A percentile compares a stretch with the other conserved stretches of the same genome.
Conservation (phyloP, 441 rosid genomes). For the Hypseocharis bilobata region DNA sequence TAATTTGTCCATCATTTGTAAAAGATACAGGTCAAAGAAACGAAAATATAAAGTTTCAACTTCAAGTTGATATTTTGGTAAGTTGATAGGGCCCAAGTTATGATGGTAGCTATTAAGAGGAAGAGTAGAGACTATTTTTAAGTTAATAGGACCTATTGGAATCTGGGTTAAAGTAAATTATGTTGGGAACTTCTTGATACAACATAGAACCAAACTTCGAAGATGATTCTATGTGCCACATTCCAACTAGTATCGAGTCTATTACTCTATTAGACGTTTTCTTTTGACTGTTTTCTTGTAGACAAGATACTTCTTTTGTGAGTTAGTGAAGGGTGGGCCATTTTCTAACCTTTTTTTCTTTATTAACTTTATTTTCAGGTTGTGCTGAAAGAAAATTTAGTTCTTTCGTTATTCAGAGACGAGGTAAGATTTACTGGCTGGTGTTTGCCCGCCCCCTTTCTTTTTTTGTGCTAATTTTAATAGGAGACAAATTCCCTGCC, state of each 20-base stretch:
- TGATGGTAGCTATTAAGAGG: not conserved
- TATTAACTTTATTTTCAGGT: constrained; percentile 46
- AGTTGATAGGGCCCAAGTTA: not conserved
- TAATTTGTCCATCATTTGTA: no score
- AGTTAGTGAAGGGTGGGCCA: not conserved
- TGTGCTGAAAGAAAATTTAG: constrained; percentile 89
- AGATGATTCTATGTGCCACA: not conserved
- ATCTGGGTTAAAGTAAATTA: no score
- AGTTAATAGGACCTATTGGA: no score
- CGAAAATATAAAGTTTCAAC: no score
- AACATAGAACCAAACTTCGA: not conserved
- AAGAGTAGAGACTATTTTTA: not conserved
- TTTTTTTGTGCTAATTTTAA: constrained; percentile 31
- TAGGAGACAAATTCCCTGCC: no score
- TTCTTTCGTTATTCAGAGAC: constrained; percentile 76
- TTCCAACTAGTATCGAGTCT: not conserved
- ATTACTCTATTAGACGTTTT: not conserved
- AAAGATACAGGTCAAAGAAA: no score
- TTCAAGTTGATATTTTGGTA: no score
- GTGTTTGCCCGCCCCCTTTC: constrained; percentile 12
- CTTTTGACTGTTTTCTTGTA: not conserved
- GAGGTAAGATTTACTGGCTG: constrained; percentile 51
- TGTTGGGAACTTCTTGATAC: not conserved
- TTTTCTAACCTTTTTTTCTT: constrained; percentile 6
- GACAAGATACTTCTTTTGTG: constrained; percentile 3